Evolutionary conservation across 2,329 filamentous ascomycete species (phyloP).

Genomic region (Aureobasidium sp.): DNA sequence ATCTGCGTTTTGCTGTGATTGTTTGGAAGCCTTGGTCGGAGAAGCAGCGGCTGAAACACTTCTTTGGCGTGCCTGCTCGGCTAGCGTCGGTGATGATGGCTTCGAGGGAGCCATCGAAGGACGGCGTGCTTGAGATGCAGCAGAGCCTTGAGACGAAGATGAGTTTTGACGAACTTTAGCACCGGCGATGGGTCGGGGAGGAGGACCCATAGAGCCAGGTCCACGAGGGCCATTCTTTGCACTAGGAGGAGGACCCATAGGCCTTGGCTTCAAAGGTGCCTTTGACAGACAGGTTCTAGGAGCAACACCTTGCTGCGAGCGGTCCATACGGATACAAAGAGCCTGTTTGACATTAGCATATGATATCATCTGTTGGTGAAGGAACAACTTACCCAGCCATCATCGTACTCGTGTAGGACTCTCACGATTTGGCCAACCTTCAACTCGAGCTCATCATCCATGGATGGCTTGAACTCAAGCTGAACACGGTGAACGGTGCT

Average conservation of each 20-base stretch:
- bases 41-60: not conserved
- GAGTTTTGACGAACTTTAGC: slow-evolving; percentile 12
- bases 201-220: slow-evolving; percentile 22
- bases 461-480: slow-evolving; percentile 85
- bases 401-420: slow-evolving; percentile 91
- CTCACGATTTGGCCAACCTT: slow-evolving; percentile 76
- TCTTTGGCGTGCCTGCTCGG: slow-evolving; percentile 13
- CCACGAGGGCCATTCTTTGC: slow-evolving; percentile 20
- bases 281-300: slow-evolving; percentile 91
- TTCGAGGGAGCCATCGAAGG: slow-evolving; percentile 5
- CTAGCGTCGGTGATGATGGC: slow-evolving; percentile 1
- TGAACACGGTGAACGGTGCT: slow-evolving; percentile 81
- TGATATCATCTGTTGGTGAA: not conserved
- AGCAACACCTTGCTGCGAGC: slow-evolving; percentile 85
- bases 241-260: slow-evolving; percentile 48
- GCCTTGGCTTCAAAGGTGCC: slow-evolving; percentile 80
- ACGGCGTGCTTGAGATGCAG: not conserved
- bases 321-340: slow-evolving; percentile 84
- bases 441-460: slow-evolving; percentile 85
- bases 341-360: slow-evolving; percentile 48
- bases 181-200: slow-evolving; percentile 15
- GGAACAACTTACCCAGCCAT: slow-evolving; percentile 75
- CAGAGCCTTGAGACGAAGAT: not conserved
- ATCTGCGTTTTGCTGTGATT: not conserved
- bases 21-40: not conserved